Evolutionary conservation across 75 land plant species (phyloP).

Genomic region (Sequoiadendron giganteum): DNA sequence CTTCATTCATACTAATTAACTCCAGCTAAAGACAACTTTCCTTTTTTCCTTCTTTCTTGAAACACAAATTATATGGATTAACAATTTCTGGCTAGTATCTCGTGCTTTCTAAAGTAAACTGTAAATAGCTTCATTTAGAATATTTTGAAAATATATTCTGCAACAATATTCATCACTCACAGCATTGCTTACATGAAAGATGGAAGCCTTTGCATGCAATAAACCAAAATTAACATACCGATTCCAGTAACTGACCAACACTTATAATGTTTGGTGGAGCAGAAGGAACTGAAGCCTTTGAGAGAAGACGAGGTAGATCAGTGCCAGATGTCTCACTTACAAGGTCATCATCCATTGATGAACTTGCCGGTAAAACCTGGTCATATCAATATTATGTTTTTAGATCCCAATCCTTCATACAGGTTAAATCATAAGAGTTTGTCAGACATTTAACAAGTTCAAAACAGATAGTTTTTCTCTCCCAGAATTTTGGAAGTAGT

Average conservation of each 20-base stretch:
- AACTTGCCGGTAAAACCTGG: constrained; percentile 45
- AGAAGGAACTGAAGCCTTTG: constrained; percentile 45
- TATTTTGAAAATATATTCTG: not conserved
- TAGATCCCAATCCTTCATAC: not conserved
- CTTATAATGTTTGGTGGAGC: constrained; percentile 40
- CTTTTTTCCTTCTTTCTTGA: not conserved
- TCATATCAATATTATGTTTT: not conserved
- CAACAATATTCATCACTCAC: not conserved
- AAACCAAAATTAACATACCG: constrained; percentile 34
- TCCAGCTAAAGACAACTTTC: not conserved
- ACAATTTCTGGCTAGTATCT: not conserved
- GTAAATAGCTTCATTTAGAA: not conserved
- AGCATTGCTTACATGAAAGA: not conserved
- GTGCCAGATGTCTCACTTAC: constrained; percentile 50
- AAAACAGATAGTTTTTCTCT: not conserved
- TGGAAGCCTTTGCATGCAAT: not conserved
- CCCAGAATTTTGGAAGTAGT: not conserved
- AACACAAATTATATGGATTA: not conserved
- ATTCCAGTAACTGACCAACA: constrained; percentile 68
- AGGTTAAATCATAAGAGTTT: not conserved
- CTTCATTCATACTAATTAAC: not conserved
- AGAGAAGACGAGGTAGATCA: constrained; percentile 50
- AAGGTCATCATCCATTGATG: constrained; percentile 55
- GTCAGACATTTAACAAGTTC: not conserved
- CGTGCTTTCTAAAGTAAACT: not conserved